Base-by-base conservation (phyloP, 495 filamentous ascomycete species). In the Hypoxylon perforatum region DNA sequence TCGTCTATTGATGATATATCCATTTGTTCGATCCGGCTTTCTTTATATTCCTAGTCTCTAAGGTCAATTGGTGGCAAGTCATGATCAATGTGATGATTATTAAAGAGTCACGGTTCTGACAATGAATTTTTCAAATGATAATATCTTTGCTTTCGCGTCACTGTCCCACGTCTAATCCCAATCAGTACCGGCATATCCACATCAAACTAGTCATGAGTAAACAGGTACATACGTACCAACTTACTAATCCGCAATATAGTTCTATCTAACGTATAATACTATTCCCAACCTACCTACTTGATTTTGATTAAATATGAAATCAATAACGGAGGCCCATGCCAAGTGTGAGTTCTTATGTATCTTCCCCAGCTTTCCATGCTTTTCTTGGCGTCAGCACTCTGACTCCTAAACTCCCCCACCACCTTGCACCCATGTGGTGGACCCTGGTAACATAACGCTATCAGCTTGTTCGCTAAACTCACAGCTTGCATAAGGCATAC, bases 381-480 rank as follows among this genome's bases (percentile, higher is more conserved):
- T n/a, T 9, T 52, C 49, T 52, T 52, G 49, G 49, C 49, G 18
- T 52, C 49, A 52, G 49, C 49, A 52, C 49, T 18, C 36, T 52
- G n/a, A 36, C 8, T 11, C 2, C 21, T 23, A 17, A 7, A 22
- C 11, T 22, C 3, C 44, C 18, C 44, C 14, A 19, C 41, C 17
- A 49, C 22, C 46, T 33, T 21, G 48, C 48, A 33, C 8, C 30
- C 30, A 52, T 49, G 49, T 36, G 30, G 15, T 7, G 14, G 49
- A 38, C 49, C 25, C 47, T 50, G 14, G 14, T 50, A 50, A 17
- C 47, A 12, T 12, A 18, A 12, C 21, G 1, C 46, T 15, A 49
- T 9, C 41, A 44, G 17, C 41, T 19, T 44, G 3, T 19, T 18
- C 11, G 17, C 6, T 44, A 44, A 14, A 25, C n/a, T 22, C 28